A percentile compares a stretch with the other conserved stretches of the same genome.
These are phyloP conservation scores for Tulasnella sp. DNA, from an alignment of 768 basidiomycete species.

Conservation along the genomic window DNA sequence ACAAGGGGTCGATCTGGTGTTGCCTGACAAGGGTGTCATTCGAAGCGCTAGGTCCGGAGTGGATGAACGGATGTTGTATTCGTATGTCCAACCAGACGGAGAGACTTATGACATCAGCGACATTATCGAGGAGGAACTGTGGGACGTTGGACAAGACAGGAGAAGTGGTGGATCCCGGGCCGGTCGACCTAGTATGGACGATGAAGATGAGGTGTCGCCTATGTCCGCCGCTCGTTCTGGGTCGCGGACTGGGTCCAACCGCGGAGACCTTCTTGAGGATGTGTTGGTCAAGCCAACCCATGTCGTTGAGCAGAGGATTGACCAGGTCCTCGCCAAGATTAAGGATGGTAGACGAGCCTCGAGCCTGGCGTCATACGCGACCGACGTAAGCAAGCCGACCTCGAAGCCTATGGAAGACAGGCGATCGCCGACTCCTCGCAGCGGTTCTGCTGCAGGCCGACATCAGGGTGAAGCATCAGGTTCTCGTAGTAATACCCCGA, in stretches of 20 bases:
- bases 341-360: constrained; percentile 42
- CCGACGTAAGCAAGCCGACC: neutral
- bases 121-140: constrained; percentile 85
- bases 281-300: constrained; percentile 58
- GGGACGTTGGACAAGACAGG: constrained; percentile 38
- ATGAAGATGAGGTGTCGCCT: constrained; percentile 37
- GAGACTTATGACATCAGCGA: constrained; percentile 92
- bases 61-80: constrained; percentile 80
- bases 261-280: constrained; percentile 61
- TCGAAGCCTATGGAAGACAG: constrained; percentile 12
- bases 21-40: constrained; percentile 80
- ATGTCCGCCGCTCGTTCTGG: neutral
- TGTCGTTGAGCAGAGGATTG: constrained; percentile 62
- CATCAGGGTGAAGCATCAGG: neutral
- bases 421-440: constrained; percentile 27
- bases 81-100: constrained; percentile 86
- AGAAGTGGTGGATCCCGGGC: constrained; percentile 24
- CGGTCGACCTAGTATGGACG: constrained; percentile 37
- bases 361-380: neutral
- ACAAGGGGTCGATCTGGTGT: constrained; percentile 81
- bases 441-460: constrained; percentile 21
- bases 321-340: constrained; percentile 72
- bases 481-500: constrained; percentile 38
- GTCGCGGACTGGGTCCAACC: neutral
- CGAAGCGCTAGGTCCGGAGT: constrained; percentile 64